A percentile compares a stretch with the other conserved stretches of the same genome.
Conservation (phyloP, 2,329 filamentous ascomycete genomes). For the Epichloe typhina region DNA sequence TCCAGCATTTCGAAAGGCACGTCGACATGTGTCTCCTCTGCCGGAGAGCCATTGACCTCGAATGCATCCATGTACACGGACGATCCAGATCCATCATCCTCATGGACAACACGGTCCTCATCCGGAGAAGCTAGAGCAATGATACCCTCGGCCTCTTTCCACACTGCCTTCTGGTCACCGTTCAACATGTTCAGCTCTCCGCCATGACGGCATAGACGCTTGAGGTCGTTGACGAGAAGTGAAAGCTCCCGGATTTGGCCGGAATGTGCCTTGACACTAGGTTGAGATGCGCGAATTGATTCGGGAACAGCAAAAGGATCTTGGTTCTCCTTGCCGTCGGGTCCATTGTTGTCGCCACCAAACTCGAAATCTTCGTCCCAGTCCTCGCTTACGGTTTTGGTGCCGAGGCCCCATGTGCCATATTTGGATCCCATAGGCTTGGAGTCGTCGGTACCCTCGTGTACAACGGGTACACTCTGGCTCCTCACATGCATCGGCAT, state of each 20-base stretch:
- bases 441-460: constrained; percentile 44
- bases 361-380: constrained; percentile 90
- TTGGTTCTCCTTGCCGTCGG: constrained; percentile 22
- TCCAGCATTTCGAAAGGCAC: constrained; percentile 29
- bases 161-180: constrained; percentile 47
- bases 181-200: constrained; percentile 51
- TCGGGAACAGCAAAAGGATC: constrained; percentile 43
- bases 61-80: constrained; percentile 27
- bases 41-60: constrained; percentile 32
- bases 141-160: constrained; percentile 76
- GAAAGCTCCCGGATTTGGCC: constrained; percentile 74
- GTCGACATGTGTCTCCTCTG: constrained; percentile 25
- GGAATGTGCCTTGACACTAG: constrained; percentile 70
- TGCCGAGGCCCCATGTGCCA: constrained; percentile 70
- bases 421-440: constrained; percentile 53
- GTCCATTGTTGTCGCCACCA: constrained; percentile 29
- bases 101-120: constrained; percentile 32
- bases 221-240: constrained; percentile 69
- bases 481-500: constrained; percentile 60
- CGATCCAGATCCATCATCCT: constrained; percentile 24
- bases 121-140: constrained; percentile 69
- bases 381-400: constrained; percentile 69
- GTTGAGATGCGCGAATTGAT: constrained; percentile 69
- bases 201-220: constrained; percentile 60
- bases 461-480: constrained; percentile 65